phyloP scores from a whole-genome alignment of 2,329 filamentous ascomycete species.

The Fusarium xyrophilum region DNA sequence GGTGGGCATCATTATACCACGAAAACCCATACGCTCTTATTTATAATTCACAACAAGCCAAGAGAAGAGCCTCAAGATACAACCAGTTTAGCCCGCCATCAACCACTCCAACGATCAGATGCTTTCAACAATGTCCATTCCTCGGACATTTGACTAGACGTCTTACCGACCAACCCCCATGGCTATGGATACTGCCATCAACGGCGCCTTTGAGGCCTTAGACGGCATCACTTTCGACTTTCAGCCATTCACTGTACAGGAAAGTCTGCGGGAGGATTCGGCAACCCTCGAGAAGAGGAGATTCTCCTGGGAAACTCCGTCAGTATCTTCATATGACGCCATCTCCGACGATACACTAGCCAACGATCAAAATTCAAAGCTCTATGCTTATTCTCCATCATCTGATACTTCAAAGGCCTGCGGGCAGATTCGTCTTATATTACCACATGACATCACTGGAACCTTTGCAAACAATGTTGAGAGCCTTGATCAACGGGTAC shows the following conservation, averaged over 20 bases:
- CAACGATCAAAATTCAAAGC: neutral
- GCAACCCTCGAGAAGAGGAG: neutral
- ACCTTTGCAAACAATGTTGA: accelerated
- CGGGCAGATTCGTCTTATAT: accelerated
- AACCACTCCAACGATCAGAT: accelerated
- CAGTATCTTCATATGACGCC: neutral
- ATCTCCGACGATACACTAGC: neutral
- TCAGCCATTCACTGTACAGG: neutral
- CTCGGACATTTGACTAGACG: neutral
- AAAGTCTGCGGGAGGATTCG: neutral
- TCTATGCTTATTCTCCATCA: neutral
- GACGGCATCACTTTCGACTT: neutral
- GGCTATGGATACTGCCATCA: neutral
- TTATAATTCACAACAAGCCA: neutral
- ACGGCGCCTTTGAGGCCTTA: neutral
- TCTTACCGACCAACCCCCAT: neutral
- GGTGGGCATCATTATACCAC: neutral
- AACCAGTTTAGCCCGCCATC: neutral
- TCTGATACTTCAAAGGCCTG: accelerated
- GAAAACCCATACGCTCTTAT: neutral
- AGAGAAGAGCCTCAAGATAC: accelerated
- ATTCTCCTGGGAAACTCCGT: neutral
- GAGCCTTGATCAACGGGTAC: neutral
- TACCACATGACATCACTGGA: neutral
- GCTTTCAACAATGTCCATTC: neutral